Evolutionary conservation across 352 stramenopile species (phyloP), one percentile per base, ranked within the genome.

Genomic region (Globisporangium paddicum): DNA sequence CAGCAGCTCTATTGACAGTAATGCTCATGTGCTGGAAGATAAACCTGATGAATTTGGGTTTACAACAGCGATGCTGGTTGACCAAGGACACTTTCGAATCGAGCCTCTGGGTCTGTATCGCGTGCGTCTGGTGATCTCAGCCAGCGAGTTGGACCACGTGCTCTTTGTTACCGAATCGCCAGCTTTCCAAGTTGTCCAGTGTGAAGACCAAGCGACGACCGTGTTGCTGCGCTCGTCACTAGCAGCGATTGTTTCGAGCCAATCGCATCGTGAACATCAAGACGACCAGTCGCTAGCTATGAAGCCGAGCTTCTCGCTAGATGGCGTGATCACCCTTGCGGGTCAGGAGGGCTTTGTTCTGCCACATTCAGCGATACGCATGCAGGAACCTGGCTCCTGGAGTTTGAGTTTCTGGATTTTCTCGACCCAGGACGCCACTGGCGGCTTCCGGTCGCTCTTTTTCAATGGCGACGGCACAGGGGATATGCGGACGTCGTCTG

Each of bases 401-500:
- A 84, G 71, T 47, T 51, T 93, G 19, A 82, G 70, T 40, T 81
- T 89, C 34, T 93, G 83, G 83, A 18, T 85, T 14, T 86, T 89
- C 21, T 73, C 77, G 13, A 71, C 62, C 0, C 63, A 89, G 53
- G 60, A 85, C 26, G 54, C 79, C 10, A 93, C 78, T 0, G 84
- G 77, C 0, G 61, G 32, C 23, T 86, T 89, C 50, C 72, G 86
- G 14, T 81, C 82, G 10, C 60, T 96, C 7, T 82, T 96, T 38
- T 96, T 93, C 66, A 88, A 96, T 57, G 88, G 87, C 25, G 61
- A 89, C 44, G 84, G 84, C 37, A 47, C 67, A 2, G 51, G 67
- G 3, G 62, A 89, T 38, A 75, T 87, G 35, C 82, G 88, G 38
- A 96, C 87, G 3, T 84, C 88, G 2, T 94, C 84, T 0, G 77